Conservation (phyloP, 2,329 filamentous ascomycete genomes). For the Cryphonectria radicalis region DNA sequence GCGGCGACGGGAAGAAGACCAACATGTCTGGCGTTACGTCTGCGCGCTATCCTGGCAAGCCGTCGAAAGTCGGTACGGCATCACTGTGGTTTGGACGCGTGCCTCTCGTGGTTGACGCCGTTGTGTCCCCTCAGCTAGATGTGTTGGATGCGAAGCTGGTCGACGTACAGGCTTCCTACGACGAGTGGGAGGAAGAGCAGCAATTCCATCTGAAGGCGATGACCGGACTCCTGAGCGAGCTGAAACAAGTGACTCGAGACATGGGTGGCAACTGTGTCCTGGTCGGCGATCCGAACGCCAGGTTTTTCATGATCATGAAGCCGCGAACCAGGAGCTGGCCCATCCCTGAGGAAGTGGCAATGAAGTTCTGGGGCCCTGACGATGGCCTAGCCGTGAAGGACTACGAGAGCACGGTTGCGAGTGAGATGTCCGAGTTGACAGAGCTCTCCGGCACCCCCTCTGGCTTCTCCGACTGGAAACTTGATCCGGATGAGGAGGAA, state of each 20-base stretch:
- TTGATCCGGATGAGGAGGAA: constrained; percentile 1
- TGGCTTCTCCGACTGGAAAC: constrained; percentile 11
- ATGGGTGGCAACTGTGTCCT: constrained; percentile 15
- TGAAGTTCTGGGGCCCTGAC: constrained; percentile 19
- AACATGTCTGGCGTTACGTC: constrained; percentile 7
- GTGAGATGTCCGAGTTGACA: not conserved
- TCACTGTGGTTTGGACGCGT: constrained; percentile 24
- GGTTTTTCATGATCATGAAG: constrained; percentile 13
- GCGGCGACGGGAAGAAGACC: constrained; percentile 10
- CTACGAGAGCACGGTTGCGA: not conserved
- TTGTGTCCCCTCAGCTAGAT: constrained; percentile 1
- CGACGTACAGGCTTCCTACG: not conserved
- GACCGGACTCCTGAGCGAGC: constrained; percentile 9
- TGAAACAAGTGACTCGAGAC: constrained; percentile 13
- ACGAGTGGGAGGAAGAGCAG: constrained; percentile 14
- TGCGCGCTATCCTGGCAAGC: constrained; percentile 1
- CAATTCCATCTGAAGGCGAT: constrained; percentile 14
- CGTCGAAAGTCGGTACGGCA: not conserved
- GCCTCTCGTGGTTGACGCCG: constrained; percentile 21
- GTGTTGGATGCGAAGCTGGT: constrained; percentile 7
- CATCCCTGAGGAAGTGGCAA: constrained; percentile 9
- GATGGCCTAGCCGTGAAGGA: not conserved
- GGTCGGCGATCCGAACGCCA: constrained; percentile 16
- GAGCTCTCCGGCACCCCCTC: constrained; percentile 4
- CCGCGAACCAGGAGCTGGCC: constrained; percentile 5